Evolutionary conservation across 2,329 filamentous ascomycete genomes (phyloP).

Genomic region (Akanthomyces muscarius): DNA sequence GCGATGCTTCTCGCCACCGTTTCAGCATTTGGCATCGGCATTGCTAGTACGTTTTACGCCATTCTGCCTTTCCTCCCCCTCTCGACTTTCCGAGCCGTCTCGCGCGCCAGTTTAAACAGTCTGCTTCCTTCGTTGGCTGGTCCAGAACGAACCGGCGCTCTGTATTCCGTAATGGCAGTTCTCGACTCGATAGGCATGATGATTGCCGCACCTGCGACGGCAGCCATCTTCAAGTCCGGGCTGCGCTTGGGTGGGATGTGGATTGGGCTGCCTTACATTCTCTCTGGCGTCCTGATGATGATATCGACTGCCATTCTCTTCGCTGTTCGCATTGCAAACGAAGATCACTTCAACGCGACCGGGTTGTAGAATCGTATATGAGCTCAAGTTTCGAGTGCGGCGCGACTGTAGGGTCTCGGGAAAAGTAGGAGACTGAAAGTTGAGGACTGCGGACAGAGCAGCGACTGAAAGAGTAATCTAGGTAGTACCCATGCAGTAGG

Average conservation of each 20-base stretch:
- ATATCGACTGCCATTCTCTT: slow-evolving; percentile 8
- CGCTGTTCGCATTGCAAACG: neutral
- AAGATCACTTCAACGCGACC: neutral
- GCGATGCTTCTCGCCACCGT: neutral
- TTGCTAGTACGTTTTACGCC: neutral
- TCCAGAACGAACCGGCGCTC: neutral
- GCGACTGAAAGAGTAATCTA: no score
- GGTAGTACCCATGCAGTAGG: no score
- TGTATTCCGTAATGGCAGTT: slow-evolving; percentile 1
- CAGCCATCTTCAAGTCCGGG: neutral
- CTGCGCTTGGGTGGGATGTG: neutral
- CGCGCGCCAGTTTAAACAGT: neutral
- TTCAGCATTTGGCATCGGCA: neutral
- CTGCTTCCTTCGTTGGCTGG: neutral
- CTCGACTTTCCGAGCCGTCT: neutral
- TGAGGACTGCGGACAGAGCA: no score
- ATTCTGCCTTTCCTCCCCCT: neutral
- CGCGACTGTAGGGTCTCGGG: no score
- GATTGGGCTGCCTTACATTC: neutral
- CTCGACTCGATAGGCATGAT: neutral
- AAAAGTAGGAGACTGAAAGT: no score
- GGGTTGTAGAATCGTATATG: neutral
- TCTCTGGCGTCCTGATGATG: neutral
- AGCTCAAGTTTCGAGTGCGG: no score
- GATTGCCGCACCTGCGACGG: neutral